Evolutionary conservation across 1,284 basidiomycete species (phyloP).

Genomic region (Butyriboletus appendiculatus): DNA sequence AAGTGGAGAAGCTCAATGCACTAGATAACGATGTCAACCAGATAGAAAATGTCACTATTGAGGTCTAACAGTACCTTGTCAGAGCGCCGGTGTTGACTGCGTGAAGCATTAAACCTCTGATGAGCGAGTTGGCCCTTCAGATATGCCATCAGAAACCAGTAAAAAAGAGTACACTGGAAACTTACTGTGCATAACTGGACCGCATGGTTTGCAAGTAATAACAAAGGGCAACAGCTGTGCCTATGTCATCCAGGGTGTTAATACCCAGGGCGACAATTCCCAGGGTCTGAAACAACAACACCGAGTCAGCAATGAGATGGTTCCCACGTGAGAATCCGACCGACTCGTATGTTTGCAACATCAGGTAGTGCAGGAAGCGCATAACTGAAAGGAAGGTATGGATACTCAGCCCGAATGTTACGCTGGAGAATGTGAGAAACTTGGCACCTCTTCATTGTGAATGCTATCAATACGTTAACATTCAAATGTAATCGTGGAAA

Average conservation of each 20-base stretch:
- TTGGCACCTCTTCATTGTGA: slow-evolving; percentile 49
- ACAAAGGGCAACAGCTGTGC: slow-evolving; percentile 50
- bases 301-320: background rate
- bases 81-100: slow-evolving; percentile 54
- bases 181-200: slow-evolving; percentile 39
- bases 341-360: slow-evolving; percentile 22
- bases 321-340: background rate
- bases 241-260: slow-evolving; percentile 48
- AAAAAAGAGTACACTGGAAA: background rate
- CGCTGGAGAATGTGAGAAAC: slow-evolving; percentile 9
- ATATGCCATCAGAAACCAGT: background rate
- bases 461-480: slow-evolving; percentile 30
- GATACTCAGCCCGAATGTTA: slow-evolving; percentile 22
- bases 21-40: slow-evolving; percentile 36
- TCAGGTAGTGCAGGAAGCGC: slow-evolving; percentile 12
- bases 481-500: background rate
- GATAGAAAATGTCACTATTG: background rate
- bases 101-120: slow-evolving; percentile 53
- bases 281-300: slow-evolving; percentile 33
- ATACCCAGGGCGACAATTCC: slow-evolving; percentile 47
- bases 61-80: slow-evolving; percentile 46
- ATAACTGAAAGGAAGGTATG: slow-evolving; percentile 12
- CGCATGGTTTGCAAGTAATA: slow-evolving; percentile 53
- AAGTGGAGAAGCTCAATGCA: slow-evolving; percentile 55
- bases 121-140: slow-evolving; percentile 57